Evolutionary conservation across 2,329 filamentous ascomycete genomes (phyloP).

Genomic region (Phaeosphaeriaceae sp.): DNA sequence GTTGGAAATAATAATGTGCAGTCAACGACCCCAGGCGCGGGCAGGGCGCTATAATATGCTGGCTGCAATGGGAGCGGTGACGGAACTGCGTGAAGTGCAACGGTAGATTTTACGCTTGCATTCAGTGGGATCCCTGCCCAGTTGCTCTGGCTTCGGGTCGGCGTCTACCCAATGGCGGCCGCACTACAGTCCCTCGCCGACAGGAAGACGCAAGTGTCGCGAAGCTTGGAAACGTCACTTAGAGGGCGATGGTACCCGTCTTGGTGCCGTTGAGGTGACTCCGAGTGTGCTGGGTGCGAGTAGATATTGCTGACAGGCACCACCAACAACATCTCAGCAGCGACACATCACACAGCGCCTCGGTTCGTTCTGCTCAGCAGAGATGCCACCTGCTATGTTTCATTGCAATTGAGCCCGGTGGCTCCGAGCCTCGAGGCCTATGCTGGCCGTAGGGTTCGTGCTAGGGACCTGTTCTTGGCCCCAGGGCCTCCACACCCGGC

Average conservation of each 20-base stretch:
- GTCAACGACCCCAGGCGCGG: constrained; percentile 22
- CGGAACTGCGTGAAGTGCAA: constrained; percentile 12
- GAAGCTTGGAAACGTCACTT: constrained; percentile 10
- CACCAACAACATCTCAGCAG: neutral
- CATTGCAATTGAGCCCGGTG: neutral
- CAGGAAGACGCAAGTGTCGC: constrained; percentile 36
- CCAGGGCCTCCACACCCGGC: neutral
- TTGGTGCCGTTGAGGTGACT: constrained; percentile 4
- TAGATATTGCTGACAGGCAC: neutral
- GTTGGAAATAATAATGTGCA: constrained; percentile 13
- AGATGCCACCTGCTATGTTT: neutral
- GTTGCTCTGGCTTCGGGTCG: constrained; percentile 18
- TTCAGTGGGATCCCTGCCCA: constrained; percentile 19
- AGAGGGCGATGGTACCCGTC: no score
- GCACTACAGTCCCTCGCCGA: constrained; percentile 31
- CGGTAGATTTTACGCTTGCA: constrained; percentile 10
- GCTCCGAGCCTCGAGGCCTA: neutral
- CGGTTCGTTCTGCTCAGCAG: neutral
- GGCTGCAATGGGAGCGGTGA: constrained; percentile 31
- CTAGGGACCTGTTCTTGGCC: neutral
- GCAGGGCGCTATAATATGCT: constrained; percentile 26
- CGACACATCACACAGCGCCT: neutral
- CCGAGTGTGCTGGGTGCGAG: neutral
- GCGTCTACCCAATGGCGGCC: constrained; percentile 24
- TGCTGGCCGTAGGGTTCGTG: neutral